These are phyloP conservation scores for Umbelopsis ramanniana DNA, from an alignment of 192 early-diverging fungal species.

Conservation along the genomic window DNA sequence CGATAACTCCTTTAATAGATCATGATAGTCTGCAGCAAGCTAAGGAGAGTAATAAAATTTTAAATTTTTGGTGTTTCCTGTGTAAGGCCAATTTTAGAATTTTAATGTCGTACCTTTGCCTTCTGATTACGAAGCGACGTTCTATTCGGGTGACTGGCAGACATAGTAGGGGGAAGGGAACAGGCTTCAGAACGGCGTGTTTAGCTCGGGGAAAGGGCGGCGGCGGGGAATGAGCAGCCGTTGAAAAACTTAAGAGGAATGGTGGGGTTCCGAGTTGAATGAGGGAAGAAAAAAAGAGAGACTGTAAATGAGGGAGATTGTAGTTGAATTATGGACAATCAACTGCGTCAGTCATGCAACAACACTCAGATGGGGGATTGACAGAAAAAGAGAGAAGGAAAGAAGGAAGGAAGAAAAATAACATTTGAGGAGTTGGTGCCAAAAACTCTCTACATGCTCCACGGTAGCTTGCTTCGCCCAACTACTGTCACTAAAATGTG, in stretches of 20 bases:
- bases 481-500: neutral
- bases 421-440: too few species aligned
- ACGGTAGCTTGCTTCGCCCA: neutral
- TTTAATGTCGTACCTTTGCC: slow-evolving; percentile 44
- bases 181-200: slow-evolving; percentile 1
- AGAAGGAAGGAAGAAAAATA: slow-evolving; percentile 13
- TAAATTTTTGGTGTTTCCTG: neutral
- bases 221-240: too few species aligned
- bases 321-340: neutral
- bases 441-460: neutral
- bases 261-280: too few species aligned
- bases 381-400: slow-evolving; percentile 7
- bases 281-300: slow-evolving; percentile 20
- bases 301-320: neutral
- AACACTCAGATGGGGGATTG: slow-evolving; percentile 11
- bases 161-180: slow-evolving; percentile 10
- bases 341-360: slow-evolving; percentile 24
- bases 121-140: slow-evolving; percentile 43
- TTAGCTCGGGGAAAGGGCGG: neutral
- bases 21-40: slow-evolving; percentile 63
- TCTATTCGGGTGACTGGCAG: slow-evolving; percentile 22
- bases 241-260: too few species aligned
- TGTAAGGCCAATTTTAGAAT: neutral
- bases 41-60: slow-evolving; percentile 26
- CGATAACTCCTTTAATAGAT: slow-evolving; percentile 64